Percentiles rank a stretch among this genome's conserved stretches.
Evolutionary conservation across 1,284 basidiomycete species (phyloP).

Genomic region (Peniophora sp.): DNA sequence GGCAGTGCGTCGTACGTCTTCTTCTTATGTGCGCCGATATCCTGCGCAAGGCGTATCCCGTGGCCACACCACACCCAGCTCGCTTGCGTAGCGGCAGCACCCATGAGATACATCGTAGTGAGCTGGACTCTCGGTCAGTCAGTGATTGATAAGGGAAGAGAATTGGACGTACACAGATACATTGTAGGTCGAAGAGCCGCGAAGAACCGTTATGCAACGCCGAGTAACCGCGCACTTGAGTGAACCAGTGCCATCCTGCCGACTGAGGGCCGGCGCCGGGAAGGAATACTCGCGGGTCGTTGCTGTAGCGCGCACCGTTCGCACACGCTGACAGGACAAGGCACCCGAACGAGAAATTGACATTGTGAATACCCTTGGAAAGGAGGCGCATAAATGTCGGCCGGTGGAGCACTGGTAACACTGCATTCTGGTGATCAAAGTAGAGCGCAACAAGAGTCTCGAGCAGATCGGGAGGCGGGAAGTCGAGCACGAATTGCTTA

Average conservation of each 20-base stretch:
- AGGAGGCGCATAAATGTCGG: constrained; percentile 36
- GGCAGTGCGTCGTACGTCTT: constrained; percentile 15
- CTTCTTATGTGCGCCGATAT: constrained; percentile 24
- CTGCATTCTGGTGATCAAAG: constrained; percentile 33
- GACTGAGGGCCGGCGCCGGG: constrained; percentile 41
- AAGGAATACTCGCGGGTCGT: constrained; percentile 49
- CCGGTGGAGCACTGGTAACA: constrained; percentile 42
- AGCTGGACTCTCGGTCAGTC: constrained; percentile 1
- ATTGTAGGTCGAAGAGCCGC: constrained; percentile 66
- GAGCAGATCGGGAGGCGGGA: constrained; percentile 30
- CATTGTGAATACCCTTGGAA: constrained; percentile 30
- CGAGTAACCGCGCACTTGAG: constrained; percentile 42
- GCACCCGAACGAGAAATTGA: constrained; percentile 36
- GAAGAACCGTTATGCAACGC: constrained; percentile 42
- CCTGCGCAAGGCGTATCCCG: constrained; percentile 33
- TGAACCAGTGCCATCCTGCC: constrained; percentile 71
- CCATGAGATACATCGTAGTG: constrained; percentile 14
- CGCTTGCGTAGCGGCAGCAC: constrained; percentile 26
- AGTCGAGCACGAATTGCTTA: constrained; percentile 10
- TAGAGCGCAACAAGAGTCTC: constrained; percentile 36
- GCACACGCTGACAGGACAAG: constrained; percentile 47
- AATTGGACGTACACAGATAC: constrained; percentile 32
- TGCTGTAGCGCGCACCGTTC: constrained; percentile 37
- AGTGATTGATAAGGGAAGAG: background rate
- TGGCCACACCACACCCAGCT: constrained; percentile 37